A percentile compares a stretch with the other conserved stretches of the same genome.
Conservation (phyloP, 106 monocot species). For the Dendrobium chrysotoxum region DNA sequence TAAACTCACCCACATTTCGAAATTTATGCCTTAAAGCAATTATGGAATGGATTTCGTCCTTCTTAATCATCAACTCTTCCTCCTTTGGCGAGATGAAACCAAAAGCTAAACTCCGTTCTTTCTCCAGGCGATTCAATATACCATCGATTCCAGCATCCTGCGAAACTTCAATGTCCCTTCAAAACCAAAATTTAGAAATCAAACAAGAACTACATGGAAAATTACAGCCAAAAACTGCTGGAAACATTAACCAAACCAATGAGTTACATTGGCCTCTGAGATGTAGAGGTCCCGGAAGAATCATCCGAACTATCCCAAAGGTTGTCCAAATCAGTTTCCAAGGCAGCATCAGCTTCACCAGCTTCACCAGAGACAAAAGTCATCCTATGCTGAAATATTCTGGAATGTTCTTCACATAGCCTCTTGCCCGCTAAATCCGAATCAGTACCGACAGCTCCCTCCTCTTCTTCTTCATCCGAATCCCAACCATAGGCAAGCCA, state of each 20-base stretch:
- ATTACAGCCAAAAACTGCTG: not conserved
- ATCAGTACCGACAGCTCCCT: not conserved
- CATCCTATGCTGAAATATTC: not conserved
- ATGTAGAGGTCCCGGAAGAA: constrained; percentile 19
- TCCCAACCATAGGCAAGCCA: constrained; percentile 55
- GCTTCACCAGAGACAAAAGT: not conserved
- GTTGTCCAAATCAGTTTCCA: not conserved
- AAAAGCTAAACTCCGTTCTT: constrained; percentile 27
- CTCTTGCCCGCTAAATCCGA: not conserved
- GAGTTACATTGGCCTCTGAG: constrained; percentile 22
- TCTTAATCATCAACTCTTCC: constrained; percentile 2
- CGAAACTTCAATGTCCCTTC: constrained; percentile 12
- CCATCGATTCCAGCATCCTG: constrained; percentile 27
- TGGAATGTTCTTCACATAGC: not conserved
- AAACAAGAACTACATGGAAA: not conserved
- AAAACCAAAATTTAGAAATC: not conserved
- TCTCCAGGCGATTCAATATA: constrained; percentile 34
- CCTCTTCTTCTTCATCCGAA: constrained; percentile 7
- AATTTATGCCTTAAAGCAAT: not conserved
- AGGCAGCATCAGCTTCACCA: not conserved
- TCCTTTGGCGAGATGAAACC: not conserved
- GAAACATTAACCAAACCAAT: not conserved
- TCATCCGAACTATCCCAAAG: not conserved
- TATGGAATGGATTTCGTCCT: not conserved
- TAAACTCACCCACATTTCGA: constrained; percentile 3